These are phyloP conservation scores for Phyllosticta citribraziliensis DNA, from an alignment of 2,329 filamentous ascomycete genomes.

Conservation along the genomic window DNA sequence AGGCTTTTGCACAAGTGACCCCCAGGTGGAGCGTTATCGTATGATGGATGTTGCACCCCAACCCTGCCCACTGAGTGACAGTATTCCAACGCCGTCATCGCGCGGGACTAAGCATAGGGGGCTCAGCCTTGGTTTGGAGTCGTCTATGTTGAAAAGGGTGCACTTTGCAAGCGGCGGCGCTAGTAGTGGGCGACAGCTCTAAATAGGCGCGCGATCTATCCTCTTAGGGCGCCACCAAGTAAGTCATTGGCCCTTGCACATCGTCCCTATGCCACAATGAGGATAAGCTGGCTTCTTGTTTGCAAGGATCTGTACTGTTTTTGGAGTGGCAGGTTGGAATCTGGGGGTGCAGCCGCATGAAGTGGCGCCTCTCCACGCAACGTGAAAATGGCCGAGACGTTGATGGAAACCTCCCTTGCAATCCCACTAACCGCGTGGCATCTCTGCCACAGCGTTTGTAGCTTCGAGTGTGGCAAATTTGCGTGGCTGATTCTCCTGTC, in stretches of 20 bases:
- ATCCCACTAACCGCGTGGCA: background rate
- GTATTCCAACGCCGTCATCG: background rate
- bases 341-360: background rate
- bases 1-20: background rate
- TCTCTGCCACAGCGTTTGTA: background rate
- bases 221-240: background rate
- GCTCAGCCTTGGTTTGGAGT: background rate
- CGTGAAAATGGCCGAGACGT: background rate
- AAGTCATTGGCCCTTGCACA: background rate
- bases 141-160: background rate
- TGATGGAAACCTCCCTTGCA: background rate
- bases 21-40: background rate
- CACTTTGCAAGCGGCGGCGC: background rate
- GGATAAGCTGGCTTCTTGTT: background rate
- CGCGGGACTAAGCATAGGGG: background rate
- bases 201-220: background rate
- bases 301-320: background rate
- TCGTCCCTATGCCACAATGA: background rate
- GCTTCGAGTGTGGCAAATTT: background rate
- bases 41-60: background rate
- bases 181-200: background rate
- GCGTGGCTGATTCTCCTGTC: background rate
- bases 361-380: background rate
- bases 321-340: background rate
- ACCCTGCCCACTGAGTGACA: background rate